These are phyloP conservation scores for Pseudocercospora fijiensis DNA, from an alignment of 2,329 filamentous ascomycete genomes.

Conservation along the genomic window DNA sequence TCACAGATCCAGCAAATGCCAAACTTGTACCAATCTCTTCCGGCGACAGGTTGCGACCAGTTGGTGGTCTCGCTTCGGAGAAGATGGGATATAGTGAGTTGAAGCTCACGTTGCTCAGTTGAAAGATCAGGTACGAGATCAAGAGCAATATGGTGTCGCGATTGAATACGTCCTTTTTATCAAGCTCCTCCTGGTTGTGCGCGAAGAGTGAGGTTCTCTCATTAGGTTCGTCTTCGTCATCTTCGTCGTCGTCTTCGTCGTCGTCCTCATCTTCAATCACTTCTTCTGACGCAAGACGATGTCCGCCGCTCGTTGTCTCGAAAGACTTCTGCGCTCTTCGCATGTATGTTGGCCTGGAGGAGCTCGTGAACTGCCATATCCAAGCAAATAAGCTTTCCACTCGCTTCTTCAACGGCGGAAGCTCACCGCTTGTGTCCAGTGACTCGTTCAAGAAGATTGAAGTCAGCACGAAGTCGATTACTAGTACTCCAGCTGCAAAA, in stretches of 20 bases:
- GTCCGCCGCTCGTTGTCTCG: conserved; percentile 17
- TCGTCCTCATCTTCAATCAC: conserved; percentile 20
- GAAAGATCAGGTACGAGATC: conserved; percentile 85
- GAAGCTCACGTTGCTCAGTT: conserved; percentile 90
- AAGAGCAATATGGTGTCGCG: conserved; percentile 80
- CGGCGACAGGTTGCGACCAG: conserved; percentile 72
- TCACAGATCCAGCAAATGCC: conserved; percentile 78
- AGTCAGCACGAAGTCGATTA: conserved; percentile 70
- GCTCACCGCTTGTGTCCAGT: conserved; percentile 62
- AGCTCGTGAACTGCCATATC: conserved; percentile 67
- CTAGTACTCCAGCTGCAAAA: conserved; percentile 69
- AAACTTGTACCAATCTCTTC: conserved; percentile 81
- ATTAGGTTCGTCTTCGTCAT: conserved; percentile 43
- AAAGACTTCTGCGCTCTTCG: conserved; percentile 36
- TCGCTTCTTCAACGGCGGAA: conserved; percentile 61
- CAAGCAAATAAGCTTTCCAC: conserved; percentile 63
- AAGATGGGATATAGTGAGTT: conserved; percentile 96
- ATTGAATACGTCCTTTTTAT: conserved; percentile 65
- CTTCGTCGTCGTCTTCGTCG: conserved; percentile 29
- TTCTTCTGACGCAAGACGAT: conserved; percentile 17
- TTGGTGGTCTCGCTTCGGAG: conserved; percentile 70
- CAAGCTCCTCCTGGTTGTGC: conserved; percentile 51
- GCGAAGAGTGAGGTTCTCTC: conserved; percentile 39
- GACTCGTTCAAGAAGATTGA: conserved; percentile 86
- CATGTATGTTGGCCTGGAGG: conserved; percentile 60